Conservation (phyloP, 352 stramenopile species). For the Poterioochromonas sp. region DNA sequence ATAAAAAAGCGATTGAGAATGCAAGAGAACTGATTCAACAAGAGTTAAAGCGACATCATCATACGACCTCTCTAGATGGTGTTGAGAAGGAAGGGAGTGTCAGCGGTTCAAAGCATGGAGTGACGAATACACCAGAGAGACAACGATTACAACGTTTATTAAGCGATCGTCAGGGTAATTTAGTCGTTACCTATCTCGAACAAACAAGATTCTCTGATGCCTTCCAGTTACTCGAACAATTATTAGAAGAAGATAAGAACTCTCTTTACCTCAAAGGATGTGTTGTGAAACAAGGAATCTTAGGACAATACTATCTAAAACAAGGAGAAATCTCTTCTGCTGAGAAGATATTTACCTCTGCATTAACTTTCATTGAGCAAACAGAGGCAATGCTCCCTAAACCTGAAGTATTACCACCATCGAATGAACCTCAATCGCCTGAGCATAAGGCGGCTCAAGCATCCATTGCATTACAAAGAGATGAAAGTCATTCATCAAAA, state of each 20-base stretch:
- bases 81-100: not conserved
- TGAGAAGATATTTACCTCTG: not conserved
- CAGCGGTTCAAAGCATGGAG: too few species aligned
- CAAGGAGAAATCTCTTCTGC: not conserved
- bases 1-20: not conserved
- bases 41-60: not conserved
- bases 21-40: not conserved
- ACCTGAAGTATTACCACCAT: too few species aligned
- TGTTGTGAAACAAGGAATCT: slow-evolving; percentile 1
- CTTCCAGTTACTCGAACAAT: not conserved
- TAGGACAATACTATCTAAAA: slow-evolving; percentile 14
- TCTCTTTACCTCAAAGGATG: not conserved
- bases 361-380: not conserved
- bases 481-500: not conserved
- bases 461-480: not conserved
- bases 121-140: not conserved
- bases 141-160: not conserved
- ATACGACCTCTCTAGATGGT: too few species aligned
- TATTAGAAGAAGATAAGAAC: not conserved
- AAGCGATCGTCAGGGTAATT: not conserved
- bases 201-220: not conserved
- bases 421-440: not conserved
- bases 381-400: too few species aligned
- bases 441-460: not conserved
- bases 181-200: not conserved